Evolutionary conservation across 495 filamentous ascomycete genomes (phyloP).

Genomic region (Melanomma pulvis-pyrius): DNA sequence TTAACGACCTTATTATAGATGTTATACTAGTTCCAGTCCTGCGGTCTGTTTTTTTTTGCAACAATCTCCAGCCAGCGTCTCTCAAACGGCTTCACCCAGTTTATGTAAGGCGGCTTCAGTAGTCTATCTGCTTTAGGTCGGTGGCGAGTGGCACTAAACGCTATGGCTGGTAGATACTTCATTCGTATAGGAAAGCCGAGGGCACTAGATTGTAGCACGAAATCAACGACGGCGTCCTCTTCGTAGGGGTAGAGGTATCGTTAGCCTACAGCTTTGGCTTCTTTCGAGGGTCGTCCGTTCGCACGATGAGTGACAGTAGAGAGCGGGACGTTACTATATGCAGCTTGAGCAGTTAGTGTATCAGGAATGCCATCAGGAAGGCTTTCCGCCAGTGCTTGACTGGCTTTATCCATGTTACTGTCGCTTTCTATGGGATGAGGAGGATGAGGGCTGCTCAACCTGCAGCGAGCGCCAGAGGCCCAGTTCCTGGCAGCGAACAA

Average conservation of each 20-base stretch:
- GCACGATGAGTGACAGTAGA: background rate
- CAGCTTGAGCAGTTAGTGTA: background rate
- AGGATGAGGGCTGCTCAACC: background rate
- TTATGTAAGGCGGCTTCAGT: background rate
- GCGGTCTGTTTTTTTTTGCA: background rate
- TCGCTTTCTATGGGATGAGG: background rate
- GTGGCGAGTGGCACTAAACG: conserved; percentile 4
- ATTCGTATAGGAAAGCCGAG: background rate
- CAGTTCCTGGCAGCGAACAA: background rate
- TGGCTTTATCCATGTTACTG: conserved; percentile 12
- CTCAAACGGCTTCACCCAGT: background rate
- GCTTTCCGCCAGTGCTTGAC: background rate
- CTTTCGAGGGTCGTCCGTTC: background rate
- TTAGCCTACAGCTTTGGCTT: background rate
- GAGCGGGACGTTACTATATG: background rate
- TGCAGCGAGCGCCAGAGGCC: background rate
- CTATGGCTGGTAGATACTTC: background rate
- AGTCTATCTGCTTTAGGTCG: background rate
- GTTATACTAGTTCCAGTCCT: conserved; percentile 6
- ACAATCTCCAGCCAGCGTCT: background rate
- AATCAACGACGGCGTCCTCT: background rate
- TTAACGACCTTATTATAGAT: conserved; percentile 3
- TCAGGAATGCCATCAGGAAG: background rate
- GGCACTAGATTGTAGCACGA: background rate
- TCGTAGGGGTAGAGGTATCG: conserved; percentile 1